These are phyloP conservation scores for Adansonia grandidieri DNA, from an alignment of 441 rosid species.

Conservation along the genomic window DNA sequence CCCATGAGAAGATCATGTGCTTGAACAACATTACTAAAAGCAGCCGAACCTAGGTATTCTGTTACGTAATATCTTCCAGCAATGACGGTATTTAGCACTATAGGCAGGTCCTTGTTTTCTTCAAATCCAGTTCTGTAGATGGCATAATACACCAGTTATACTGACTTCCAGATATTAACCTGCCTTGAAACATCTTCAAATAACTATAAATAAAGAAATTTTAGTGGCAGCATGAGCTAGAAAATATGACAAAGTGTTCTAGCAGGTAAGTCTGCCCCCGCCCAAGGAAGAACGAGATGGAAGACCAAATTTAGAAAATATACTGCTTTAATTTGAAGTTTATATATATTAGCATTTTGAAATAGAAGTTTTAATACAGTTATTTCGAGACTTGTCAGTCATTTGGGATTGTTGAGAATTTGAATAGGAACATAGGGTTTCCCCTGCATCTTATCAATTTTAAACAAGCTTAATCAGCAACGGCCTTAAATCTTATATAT, in stretches of 20 bases:
- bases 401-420: no score
- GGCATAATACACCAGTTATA: constrained; percentile 34
- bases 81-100: constrained; percentile 68
- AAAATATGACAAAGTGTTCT: neutral
- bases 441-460: neutral
- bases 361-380: no score
- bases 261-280: neutral
- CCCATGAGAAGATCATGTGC: constrained; percentile 85
- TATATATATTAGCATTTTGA: no score
- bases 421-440: neutral
- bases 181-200: constrained; percentile 30
- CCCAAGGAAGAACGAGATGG: neutral
- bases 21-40: constrained; percentile 90
- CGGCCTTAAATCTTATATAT: neutral
- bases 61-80: constrained; percentile 93
- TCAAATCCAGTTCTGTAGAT: constrained; percentile 91
- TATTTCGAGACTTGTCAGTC: no score
- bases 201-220: constrained; percentile 17
- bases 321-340: neutral
- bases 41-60: constrained; percentile 91
- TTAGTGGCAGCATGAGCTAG: neutral
- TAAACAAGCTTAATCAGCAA: neutral
- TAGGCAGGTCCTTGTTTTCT: constrained; percentile 81
- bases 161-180: constrained; percentile 24
- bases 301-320: neutral